These are phyloP conservation scores for Obba rivulosa DNA, from an alignment of 768 basidiomycete species.

Conservation along the genomic window DNA sequence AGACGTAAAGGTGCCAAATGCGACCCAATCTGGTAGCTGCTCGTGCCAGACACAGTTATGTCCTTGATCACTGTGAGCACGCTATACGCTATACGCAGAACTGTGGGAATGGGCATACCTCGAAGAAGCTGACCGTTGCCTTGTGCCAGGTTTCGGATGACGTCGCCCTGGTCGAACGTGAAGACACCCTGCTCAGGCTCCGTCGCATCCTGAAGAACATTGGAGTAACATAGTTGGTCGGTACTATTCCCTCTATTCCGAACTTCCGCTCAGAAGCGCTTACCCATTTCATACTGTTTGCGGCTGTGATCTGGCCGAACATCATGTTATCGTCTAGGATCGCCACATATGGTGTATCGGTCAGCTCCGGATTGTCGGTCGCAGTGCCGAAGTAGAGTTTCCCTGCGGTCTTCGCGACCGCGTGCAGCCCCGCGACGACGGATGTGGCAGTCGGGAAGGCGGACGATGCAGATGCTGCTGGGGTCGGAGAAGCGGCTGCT, in stretches of 20 bases:
- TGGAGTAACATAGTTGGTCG: too few relatives aligned
- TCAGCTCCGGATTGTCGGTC: constrained; percentile 40
- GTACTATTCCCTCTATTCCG: background rate
- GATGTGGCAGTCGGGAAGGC: constrained; percentile 7
- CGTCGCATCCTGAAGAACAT: constrained; percentile 47
- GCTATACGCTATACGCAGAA: background rate
- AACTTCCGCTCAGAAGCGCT: too few relatives aligned
- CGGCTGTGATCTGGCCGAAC: constrained; percentile 40
- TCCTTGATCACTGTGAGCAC: constrained; percentile 4
- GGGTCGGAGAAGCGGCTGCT: constrained; percentile 9
- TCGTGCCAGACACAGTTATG: constrained; percentile 44
- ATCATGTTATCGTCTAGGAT: constrained; percentile 30
- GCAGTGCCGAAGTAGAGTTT: constrained; percentile 45
- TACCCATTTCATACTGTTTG: constrained; percentile 43
- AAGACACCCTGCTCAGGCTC: constrained; percentile 44
- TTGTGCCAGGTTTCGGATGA: constrained; percentile 38
- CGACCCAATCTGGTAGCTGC: constrained; percentile 48
- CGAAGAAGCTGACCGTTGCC: constrained; percentile 41
- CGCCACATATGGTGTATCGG: constrained; percentile 30
- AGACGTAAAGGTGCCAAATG: constrained; percentile 36
- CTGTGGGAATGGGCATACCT: constrained; percentile 22
- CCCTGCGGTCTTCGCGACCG: constrained; percentile 31
- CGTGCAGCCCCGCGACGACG: constrained; percentile 23
- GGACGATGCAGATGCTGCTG: background rate
- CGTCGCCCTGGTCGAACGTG: constrained; percentile 41